These are phyloP conservation scores for Collariella sp. DNA, from an alignment of 495 filamentous ascomycete species.

Conservation along the genomic window DNA sequence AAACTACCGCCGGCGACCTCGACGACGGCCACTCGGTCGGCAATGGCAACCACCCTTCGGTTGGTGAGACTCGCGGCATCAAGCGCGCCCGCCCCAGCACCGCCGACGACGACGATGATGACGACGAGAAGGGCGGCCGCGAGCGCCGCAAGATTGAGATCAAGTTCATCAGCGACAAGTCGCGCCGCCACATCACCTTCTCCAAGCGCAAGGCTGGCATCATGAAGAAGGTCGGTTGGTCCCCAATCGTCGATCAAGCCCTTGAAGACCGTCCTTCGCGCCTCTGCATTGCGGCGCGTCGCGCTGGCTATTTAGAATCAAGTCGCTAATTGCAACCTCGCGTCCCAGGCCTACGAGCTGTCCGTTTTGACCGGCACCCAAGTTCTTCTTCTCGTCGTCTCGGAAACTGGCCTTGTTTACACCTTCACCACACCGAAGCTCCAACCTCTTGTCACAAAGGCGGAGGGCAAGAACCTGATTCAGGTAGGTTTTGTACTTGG, in stretches of 20 bases:
- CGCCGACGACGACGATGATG: conserved; percentile 93
- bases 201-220: conserved; percentile 99
- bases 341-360: conserved; percentile 81
- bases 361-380: conserved; percentile 97
- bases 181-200: conserved; percentile 98
- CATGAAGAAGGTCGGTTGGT: conserved; percentile 92
- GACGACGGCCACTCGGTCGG: conserved; percentile 53
- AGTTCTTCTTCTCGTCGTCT: conserved; percentile 93
- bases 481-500: conserved; percentile 58
- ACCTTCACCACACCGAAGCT: conserved; percentile 99
- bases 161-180: conserved; percentile 99
- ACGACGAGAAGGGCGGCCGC: conserved; percentile 95
- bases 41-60: conserved; percentile 51
- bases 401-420: conserved; percentile 96
- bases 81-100: conserved; percentile 80
- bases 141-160: conserved; percentile 99
- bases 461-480: conserved; percentile 98
- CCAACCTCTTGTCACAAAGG: conserved; percentile 96
- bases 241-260: neutral
- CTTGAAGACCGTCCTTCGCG: neutral
- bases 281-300: neutral
- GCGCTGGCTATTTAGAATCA: neutral
- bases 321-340: conserved; percentile 22
- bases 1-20: conserved; percentile 50
- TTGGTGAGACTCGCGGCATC: conserved; percentile 65